Percentiles rank a stretch among this genome's conserved stretches.
phyloP scores from a whole-genome alignment of 106 monocot genomes.

The Chionographis japonica region DNA sequence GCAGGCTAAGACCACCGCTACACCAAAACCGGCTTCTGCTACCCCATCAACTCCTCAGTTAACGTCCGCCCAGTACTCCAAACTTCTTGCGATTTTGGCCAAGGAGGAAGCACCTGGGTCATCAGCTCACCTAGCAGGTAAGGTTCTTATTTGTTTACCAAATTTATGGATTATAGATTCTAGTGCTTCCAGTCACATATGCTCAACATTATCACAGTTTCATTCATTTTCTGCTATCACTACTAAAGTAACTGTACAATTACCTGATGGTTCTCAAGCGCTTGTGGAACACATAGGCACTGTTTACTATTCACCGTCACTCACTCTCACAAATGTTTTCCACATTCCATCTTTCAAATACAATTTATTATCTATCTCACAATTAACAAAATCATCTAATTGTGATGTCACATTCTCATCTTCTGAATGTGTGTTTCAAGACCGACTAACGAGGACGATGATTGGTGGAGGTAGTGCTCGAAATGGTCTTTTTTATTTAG shows the following conservation, averaged over 20 bases:
- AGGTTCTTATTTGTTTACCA: not conserved
- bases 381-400: constrained; percentile 1
- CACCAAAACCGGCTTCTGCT: not conserved
- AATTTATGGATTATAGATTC: not conserved
- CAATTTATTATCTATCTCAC: not conserved
- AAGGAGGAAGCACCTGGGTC: not conserved
- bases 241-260: not conserved
- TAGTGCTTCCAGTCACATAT: not conserved
- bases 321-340: not conserved
- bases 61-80: not conserved
- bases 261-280: not conserved
- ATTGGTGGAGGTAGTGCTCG: not conserved
- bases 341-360: constrained; percentile 2
- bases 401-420: constrained; percentile 1
- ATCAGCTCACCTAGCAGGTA: not conserved
- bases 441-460: not conserved
- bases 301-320: not conserved
- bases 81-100: not conserved
- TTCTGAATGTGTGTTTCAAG: not conserved
- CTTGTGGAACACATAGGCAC: not conserved
- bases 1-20: not conserved
- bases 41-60: not conserved
- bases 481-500: not conserved
- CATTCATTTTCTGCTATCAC: not conserved
- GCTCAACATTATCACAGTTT: not conserved